Percentiles rank a stretch among this genome's conserved stretches.
These are phyloP conservation scores for Solanum infundibuliforme DNA, from an alignment of 257 asterid genomes.

Conservation along the genomic window DNA sequence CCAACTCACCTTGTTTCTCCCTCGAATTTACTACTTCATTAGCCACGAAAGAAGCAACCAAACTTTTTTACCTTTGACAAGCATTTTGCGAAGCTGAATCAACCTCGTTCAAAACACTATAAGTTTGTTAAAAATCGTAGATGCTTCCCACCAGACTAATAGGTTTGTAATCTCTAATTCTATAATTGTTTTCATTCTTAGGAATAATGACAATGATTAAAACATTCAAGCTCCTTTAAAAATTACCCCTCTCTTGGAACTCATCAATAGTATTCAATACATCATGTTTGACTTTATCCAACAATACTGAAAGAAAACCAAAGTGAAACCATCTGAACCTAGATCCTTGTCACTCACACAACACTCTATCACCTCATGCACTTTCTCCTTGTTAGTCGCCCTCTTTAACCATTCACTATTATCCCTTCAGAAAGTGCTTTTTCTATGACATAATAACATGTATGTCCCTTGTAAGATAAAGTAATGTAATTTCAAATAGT, in stretches of 20 bases:
- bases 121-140: not conserved
- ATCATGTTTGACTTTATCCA: not conserved
- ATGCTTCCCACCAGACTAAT: not conserved
- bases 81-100: not conserved
- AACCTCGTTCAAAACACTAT: not conserved
- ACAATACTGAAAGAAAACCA: not conserved
- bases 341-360: not conserved
- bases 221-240: not conserved
- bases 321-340: not conserved
- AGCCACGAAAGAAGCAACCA: not conserved
- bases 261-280: not conserved
- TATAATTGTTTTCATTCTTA: not conserved
- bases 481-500: not conserved
- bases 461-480: not conserved
- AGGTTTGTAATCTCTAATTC: not conserved
- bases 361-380: not conserved
- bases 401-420: not conserved
- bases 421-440: not conserved
- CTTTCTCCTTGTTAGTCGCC: not conserved
- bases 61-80: not conserved
- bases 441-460: not conserved
- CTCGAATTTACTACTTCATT: not conserved
- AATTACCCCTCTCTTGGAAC: not conserved
- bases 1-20: not conserved
- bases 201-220: not conserved